phyloP scores from a whole-genome alignment of 257 asterid genomes.

The Ehretia macrophylla region DNA sequence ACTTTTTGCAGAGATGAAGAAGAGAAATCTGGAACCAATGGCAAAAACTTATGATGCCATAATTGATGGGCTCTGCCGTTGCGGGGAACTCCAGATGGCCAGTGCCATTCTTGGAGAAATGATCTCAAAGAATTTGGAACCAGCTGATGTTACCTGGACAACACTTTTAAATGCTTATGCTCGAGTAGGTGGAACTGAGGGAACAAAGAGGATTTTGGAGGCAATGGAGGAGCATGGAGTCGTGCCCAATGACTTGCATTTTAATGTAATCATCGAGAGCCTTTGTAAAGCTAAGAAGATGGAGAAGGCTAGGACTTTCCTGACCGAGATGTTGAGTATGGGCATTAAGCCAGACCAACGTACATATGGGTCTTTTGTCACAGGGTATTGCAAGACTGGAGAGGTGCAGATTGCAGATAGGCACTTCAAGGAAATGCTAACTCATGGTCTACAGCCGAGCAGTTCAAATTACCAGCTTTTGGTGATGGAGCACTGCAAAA shows the following conservation, averaged over 20 bases:
- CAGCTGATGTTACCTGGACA: slow-evolving; percentile 7
- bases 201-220: slow-evolving; percentile 2
- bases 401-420: slow-evolving; percentile 13
- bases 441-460: slow-evolving; percentile 16
- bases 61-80: slow-evolving; percentile 10
- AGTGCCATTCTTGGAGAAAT: slow-evolving; percentile 8
- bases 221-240: slow-evolving; percentile 16
- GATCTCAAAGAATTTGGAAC: slow-evolving; percentile 8
- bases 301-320: slow-evolving; percentile 8
- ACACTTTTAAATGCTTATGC: slow-evolving; percentile 12
- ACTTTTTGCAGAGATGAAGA: slow-evolving; percentile 19
- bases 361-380: slow-evolving; percentile 16
- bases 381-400: slow-evolving; percentile 11
- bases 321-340: slow-evolving; percentile 14
- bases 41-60: slow-evolving; percentile 1
- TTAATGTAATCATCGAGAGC: slow-evolving; percentile 11
- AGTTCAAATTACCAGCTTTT: background rate
- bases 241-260: slow-evolving; percentile 6
- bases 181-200: slow-evolving; percentile 3
- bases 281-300: slow-evolving; percentile 12
- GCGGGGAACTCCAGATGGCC: slow-evolving; percentile 2
- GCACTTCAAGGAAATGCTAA: slow-evolving; percentile 17
- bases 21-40: slow-evolving; percentile 13
- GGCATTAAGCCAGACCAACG: slow-evolving; percentile 18
- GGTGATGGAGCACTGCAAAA: slow-evolving; percentile 1